Base-by-base conservation (phyloP, 306 rosid species). In the Acacia crassicarpa region DNA sequence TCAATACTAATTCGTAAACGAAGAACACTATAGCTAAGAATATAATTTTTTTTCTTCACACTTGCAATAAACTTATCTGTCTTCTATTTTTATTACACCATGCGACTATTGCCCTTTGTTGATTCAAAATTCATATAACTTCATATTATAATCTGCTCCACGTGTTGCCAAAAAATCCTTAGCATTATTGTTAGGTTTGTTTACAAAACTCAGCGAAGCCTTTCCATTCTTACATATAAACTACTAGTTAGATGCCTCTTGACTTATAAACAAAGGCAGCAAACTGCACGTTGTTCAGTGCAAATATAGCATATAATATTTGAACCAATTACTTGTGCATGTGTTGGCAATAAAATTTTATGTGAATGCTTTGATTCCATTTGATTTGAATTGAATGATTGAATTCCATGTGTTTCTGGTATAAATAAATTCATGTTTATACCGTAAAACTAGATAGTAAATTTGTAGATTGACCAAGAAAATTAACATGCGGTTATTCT, bases 101-200 rank as follows among this genome's bases (percentile, higher is more conserved):
- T 66, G 44, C 43, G 33, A 8, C 22, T 15, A 53, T 58, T 22
- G 35, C 48, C 53, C 14, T 12, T 35, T 74, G 30, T 46, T 53
- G 41, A 74, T 74, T 53, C 32, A 54, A 75, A 61, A 35, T 54
- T 54, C 51, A 6, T 54, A 51, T 33, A 32, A n/a, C 49, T 62
- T 62, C 43, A n/a, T 12, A 45, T 56, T 53, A 58, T 75, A 35
- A 58, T 75, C 53, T 75, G 38, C 43, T 59, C 41, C 80, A 61
- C 71, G 0, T 23, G 80, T 40, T 27, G 40, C 44, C 58, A 58
- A 54, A 38, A 13, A 35, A 75, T 74, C 48, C 30, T 56, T 35
- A 54, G 78, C 51, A 75, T 75, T 56, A 54, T 74, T 35, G 30
- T 75, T 54, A 56, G 53, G 43, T 44, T 8, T 15, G 9, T 16